Percentiles rank a stretch among this genome's conserved stretches.
Conservation (phyloP, 2,329 filamentous ascomycete species). For the Claviceps digitariae region DNA sequence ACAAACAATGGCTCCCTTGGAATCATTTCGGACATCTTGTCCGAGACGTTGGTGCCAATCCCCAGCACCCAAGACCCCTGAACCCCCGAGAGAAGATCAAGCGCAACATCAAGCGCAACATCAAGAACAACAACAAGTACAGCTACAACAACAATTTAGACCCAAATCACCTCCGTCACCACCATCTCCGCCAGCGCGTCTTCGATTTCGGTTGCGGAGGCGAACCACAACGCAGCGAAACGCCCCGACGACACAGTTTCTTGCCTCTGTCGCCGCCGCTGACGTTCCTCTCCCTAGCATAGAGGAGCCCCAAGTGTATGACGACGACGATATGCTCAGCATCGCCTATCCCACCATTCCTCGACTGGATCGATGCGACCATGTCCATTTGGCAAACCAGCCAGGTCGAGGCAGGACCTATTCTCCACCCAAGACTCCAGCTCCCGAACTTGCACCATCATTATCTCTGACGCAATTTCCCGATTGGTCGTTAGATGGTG, state of each 20-base stretch:
- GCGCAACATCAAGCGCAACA: conserved; percentile 22
- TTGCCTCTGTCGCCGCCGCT: conserved; percentile 52
- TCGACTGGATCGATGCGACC: conserved; percentile 20
- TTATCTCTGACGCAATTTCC: conserved; percentile 36
- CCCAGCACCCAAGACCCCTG: conserved; percentile 35
- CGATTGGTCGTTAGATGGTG: conserved; percentile 45
- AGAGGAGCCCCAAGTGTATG: conserved; percentile 36
- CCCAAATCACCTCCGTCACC: background rate
- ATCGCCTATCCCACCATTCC: conserved; percentile 20
- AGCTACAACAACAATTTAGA: background rate
- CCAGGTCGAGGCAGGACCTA: conserved; percentile 27
- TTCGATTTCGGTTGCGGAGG: conserved; percentile 41
- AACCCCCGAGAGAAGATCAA: conserved; percentile 27
- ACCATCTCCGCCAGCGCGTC: conserved; percentile 32
- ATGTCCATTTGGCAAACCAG: conserved; percentile 15
- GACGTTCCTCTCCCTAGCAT: conserved; percentile 53
- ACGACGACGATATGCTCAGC: conserved; percentile 30
- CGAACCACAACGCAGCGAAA: conserved; percentile 36
- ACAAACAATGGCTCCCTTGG: conserved; percentile 31
- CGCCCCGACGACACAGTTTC: conserved; percentile 50
- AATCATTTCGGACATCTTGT: conserved; percentile 30
- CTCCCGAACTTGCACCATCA: conserved; percentile 30
- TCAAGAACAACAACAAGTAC: background rate
- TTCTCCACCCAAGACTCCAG: conserved; percentile 47
- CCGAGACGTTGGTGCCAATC: conserved; percentile 29